phyloP scores from a whole-genome alignment of 176 grass and related monocot genomes.

The Phoenix roebelenii region DNA sequence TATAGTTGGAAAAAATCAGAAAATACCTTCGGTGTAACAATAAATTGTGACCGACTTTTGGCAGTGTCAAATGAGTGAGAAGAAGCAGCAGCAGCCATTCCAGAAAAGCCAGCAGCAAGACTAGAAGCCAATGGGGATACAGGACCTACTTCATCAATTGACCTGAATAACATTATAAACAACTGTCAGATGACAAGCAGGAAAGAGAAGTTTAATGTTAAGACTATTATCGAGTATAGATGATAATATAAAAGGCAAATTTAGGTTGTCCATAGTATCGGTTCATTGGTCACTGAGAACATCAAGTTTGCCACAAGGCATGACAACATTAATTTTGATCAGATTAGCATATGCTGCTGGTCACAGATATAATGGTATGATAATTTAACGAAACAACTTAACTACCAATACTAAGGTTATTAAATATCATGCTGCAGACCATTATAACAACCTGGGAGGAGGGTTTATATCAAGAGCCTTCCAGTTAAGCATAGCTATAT shows the following conservation, averaged over 20 bases:
- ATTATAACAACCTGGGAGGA: constrained; percentile 48
- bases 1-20: constrained; percentile 5
- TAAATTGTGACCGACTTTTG: constrained; percentile 76
- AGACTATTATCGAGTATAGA: too few relatives aligned
- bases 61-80: constrained; percentile 92
- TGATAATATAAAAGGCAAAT: too few relatives aligned
- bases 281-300: too few relatives aligned
- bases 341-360: too few relatives aligned
- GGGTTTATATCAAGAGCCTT: constrained; percentile 64
- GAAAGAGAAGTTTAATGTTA: too few relatives aligned
- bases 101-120: constrained; percentile 74
- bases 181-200: background rate
- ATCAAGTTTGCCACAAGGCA: too few relatives aligned
- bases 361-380: too few relatives aligned
- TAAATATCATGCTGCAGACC: background rate
- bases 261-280: too few relatives aligned
- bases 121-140: constrained; percentile 61
- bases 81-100: constrained; percentile 53
- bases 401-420: too few relatives aligned
- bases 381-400: too few relatives aligned
- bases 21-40: constrained; percentile 77
- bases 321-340: too few relatives aligned
- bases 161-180: constrained; percentile 29
- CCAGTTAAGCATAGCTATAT: constrained; percentile 76
- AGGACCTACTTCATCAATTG: constrained; percentile 63